Evolutionary conservation across 371 early-diverging fungal species (phyloP).

Genomic region (Lichtheimia corymbifera): DNA sequence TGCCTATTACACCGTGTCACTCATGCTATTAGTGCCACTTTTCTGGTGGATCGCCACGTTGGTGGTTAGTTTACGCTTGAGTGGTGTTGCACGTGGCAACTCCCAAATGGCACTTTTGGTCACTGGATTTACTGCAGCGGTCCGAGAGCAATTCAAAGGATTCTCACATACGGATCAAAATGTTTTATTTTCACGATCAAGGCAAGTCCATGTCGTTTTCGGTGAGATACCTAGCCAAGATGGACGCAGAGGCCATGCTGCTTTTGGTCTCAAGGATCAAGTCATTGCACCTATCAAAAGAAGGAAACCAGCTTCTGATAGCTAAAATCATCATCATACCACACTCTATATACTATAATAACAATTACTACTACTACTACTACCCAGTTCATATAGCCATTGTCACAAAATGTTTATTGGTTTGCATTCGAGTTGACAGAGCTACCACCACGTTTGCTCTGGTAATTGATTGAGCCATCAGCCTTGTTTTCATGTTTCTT

Average conservation of each 20-base stretch:
- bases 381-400: too few species aligned
- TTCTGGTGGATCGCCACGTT: slow-evolving; percentile 17
- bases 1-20: not conserved
- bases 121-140: slow-evolving; percentile 14
- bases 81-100: slow-evolving; percentile 20
- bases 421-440: too few species aligned
- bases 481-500: slow-evolving; percentile 13
- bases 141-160: slow-evolving; percentile 12
- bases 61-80: slow-evolving; percentile 10
- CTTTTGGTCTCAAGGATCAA: slow-evolving; percentile 9
- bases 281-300: not conserved
- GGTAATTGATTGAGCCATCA: not conserved
- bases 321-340: too few species aligned
- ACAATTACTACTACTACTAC: too few species aligned
- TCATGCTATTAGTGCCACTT: slow-evolving; percentile 6
- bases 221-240: slow-evolving; percentile 6
- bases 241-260: slow-evolving; percentile 5
- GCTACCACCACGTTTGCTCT: too few species aligned
- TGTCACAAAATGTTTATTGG: too few species aligned
- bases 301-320: too few species aligned
- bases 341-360: too few species aligned
- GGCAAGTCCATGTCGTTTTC: slow-evolving; percentile 5
- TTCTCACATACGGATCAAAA: slow-evolving; percentile 12
- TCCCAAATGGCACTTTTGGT: slow-evolving; percentile 16
- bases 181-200: slow-evolving; percentile 2